Percentiles rank a stretch among this genome's conserved stretches.
These are phyloP conservation scores for Mortierella sp. DNA, from an alignment of 371 early-diverging fungal genomes.

Conservation along the genomic window DNA sequence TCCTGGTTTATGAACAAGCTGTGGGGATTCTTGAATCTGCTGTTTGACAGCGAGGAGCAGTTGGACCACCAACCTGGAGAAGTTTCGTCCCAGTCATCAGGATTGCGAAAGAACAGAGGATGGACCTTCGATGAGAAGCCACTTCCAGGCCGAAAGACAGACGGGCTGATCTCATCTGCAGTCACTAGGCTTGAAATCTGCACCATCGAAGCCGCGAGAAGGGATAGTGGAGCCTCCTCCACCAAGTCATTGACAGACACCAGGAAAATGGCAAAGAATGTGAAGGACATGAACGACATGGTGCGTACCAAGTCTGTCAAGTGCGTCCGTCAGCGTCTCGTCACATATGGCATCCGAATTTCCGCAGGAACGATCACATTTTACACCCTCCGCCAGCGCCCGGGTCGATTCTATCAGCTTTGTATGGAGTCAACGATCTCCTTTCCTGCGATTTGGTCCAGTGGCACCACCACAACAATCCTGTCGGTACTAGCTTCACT, in stretches of 20 bases:
- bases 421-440: no score
- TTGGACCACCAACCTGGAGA: conserved; percentile 10
- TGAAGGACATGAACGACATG: conserved; percentile 2
- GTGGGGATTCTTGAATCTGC: conserved; percentile 9
- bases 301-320: no score
- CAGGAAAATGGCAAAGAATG: conserved; percentile 13
- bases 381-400: not conserved
- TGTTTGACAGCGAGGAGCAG: conserved; percentile 6
- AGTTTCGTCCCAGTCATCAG: conserved; percentile 13
- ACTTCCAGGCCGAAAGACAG: conserved; percentile 11
- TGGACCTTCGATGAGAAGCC: conserved; percentile 12
- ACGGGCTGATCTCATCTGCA: not conserved
- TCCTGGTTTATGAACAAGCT: conserved; percentile 14
- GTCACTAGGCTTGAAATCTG: conserved; percentile 8
- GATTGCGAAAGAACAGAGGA: conserved; percentile 9
- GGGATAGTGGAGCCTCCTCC: no score
- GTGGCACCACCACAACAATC: no score
- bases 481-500: no score
- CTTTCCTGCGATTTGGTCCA: no score
- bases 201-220: conserved; percentile 12
- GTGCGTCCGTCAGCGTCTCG: conserved; percentile 8
- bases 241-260: conserved; percentile 4
- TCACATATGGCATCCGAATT: conserved; percentile 11
- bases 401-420: no score
- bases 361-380: conserved; percentile 6